Evolutionary conservation across 148 eudicot species (phyloP), one percentile per base, ranked within the genome.

Genomic region (Selenicereus undatus): DNA sequence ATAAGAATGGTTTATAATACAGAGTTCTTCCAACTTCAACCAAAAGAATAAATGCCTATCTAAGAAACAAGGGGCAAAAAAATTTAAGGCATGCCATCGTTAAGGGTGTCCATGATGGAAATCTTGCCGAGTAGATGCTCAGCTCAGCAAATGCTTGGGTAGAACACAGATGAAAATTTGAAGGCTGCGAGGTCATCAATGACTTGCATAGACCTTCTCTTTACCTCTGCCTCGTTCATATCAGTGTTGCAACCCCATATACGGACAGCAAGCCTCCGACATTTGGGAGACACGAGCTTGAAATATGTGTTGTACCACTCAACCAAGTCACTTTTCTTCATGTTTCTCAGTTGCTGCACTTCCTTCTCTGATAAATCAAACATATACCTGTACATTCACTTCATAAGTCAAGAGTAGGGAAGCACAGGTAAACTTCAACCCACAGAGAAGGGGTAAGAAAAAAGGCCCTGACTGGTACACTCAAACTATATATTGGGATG

Each of bases 181-280:
- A 93, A 90, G 76, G 86, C 86, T 26, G 69, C 30, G 24, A 83
- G 88, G 80, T 95, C 93, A 52, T 79, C 78, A 42, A 93, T 93
- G 69, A 86, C 85, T 82, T 88, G 87, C 70, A 66, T 80, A 76
- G 89, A 74, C 26, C 72, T 75, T 26, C 52, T 62, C 32, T 83
- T 87, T 51, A 80, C 45, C 29, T 88, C 85, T 60, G 84, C 82
- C 42, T 85, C 90, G 79, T 84, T 89, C 83, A 71, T 80, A 76
- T 90, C 90, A 13, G 96, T 87, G 80, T 93, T 84, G 81, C 97
- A 95, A 43, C 98, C 98, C 98, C 98, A 95, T 36, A 95, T 86
- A 30, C 95, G 88, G 78, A 90, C 76, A 17, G 97, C 90, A 82
- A 95, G 92, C 82, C 93, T 91, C 83, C 97, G 89, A 77, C 97